Evolutionary conservation across 768 basidiomycete genomes (phyloP), one percentile per base, ranked within the genome.

Genomic region (Xerocomus spinulosus): DNA sequence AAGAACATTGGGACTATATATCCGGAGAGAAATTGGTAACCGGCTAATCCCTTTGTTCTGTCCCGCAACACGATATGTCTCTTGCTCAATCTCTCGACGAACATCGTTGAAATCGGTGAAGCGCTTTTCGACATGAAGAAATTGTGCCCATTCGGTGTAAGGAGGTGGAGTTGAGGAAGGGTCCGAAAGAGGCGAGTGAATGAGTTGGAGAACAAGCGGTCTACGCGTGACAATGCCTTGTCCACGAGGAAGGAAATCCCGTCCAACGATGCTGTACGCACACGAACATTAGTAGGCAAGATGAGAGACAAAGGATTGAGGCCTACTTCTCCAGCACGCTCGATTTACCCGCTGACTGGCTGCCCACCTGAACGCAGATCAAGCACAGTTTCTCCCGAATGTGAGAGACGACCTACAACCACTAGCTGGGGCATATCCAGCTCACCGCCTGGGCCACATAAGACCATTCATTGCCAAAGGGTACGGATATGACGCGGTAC

Each of bases 31-130:
- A 60, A 98, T 98, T 2, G 95, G 94, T 39, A 96, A 68, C 64
- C 94, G 93, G 71, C 92, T 94, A 50, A 99, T 87, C 37, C 96
- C 96, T 70, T 98, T 99, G 70, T 98, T 98, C 74, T 97, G 94
- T 0, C 96, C 96, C 0, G 96, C 96, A 15, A 99, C 94, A 36
- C 96, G 76, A 67, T 85, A 93, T 2, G 96, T 99, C 74, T 99
- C 96, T 64, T 90, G 86, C 68, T 99, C 96, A 50, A 99, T 99
- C 73, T 99, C 96, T 55, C 85, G 87, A 33, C 95, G 79, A 54
- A 98, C 87, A 59, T 98, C 95, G 37, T 79, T 74, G 61, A 94
- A 98, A 63, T 98, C 95, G n/a, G 92, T 93, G 70, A 93, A 97
- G 33, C 89, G 81, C 65, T 90, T 91, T 78, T 97, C 94, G 47